phyloP scores from a whole-genome alignment of 2,329 filamentous ascomycete genomes.

The Dactylellina cionopaga region DNA sequence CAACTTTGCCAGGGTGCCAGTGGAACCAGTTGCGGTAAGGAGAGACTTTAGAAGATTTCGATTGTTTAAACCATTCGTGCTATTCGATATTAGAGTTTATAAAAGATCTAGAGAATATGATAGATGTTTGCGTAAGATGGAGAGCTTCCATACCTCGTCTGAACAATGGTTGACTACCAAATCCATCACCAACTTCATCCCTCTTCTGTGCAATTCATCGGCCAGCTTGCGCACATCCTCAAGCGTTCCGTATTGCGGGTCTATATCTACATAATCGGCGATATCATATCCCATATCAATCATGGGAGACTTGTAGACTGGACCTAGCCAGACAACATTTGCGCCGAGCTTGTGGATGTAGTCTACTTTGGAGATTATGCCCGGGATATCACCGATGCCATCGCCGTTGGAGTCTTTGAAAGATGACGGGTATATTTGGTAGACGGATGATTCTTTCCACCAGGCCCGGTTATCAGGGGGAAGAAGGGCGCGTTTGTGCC shows the following conservation, averaged over 20 bases:
- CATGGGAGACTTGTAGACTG: conserved; percentile 71
- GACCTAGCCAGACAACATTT: conserved; percentile 71
- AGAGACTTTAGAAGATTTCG: conserved; percentile 64
- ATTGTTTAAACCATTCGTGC: conserved; percentile 70
- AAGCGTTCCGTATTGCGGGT: conserved; percentile 73
- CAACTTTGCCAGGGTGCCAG: conserved; percentile 64
- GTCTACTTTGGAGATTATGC: conserved; percentile 72
- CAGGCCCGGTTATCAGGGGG: conserved; percentile 57
- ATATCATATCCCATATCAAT: conserved; percentile 77
- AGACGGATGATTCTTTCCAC: conserved; percentile 65
- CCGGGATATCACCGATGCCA: conserved; percentile 73
- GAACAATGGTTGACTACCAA: conserved; percentile 82
- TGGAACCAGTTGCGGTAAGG: conserved; percentile 69
- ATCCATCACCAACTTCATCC: conserved; percentile 77
- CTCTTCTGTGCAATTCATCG: conserved; percentile 68
- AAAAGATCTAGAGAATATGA: not conserved
- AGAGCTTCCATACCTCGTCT: conserved; percentile 66
- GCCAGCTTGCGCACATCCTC: conserved; percentile 73
- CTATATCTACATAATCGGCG: conserved; percentile 73
- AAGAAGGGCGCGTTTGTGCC: not conserved
- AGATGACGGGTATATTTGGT: conserved; percentile 69
- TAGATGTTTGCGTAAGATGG: not conserved
- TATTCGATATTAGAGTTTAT: conserved; percentile 41
- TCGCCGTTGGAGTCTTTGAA: conserved; percentile 70
- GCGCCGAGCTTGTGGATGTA: conserved; percentile 72